phyloP scores from a whole-genome alignment of 176 grass and related monocot species.

The Triticum monococcum region DNA sequence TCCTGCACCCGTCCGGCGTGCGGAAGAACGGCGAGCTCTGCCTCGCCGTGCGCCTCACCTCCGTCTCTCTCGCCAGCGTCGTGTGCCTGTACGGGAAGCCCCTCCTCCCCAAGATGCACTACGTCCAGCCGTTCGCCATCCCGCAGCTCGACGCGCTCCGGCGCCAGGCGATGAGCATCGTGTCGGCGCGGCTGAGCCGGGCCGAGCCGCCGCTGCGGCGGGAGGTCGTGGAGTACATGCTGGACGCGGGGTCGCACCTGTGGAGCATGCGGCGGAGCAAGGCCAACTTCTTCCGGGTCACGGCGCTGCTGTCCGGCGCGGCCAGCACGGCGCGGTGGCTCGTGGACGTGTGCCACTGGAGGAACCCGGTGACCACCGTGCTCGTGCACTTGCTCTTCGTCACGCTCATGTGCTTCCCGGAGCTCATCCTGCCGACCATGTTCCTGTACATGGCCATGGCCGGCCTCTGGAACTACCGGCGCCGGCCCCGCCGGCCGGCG shows the following conservation, averaged over 20 bases:
- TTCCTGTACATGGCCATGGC: slow-evolving; percentile 61
- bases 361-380: slow-evolving; percentile 47
- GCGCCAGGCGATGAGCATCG: slow-evolving; percentile 62
- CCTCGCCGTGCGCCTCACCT: slow-evolving; percentile 71
- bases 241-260: slow-evolving; percentile 57
- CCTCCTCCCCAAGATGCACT: slow-evolving; percentile 64
- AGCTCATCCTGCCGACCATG: slow-evolving; percentile 55
- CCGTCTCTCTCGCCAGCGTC: slow-evolving; percentile 49
- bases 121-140: slow-evolving; percentile 50
- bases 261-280: slow-evolving; percentile 87
- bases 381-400: slow-evolving; percentile 58
- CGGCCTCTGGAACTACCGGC: slow-evolving; percentile 56
- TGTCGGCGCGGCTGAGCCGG: slow-evolving; percentile 49
- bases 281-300: slow-evolving; percentile 68
- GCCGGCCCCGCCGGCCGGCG: slow-evolving; percentile 40
- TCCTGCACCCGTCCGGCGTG: slow-evolving; percentile 53
- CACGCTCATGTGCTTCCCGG: slow-evolving; percentile 62
- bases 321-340: slow-evolving; percentile 47
- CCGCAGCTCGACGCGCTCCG: slow-evolving; percentile 57
- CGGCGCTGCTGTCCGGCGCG: slow-evolving; percentile 41
- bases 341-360: slow-evolving; percentile 63
- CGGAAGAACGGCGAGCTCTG: slow-evolving; percentile 75
- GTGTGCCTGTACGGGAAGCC: slow-evolving; percentile 51
- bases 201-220: slow-evolving; percentile 60
- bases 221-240: slow-evolving; percentile 83